phyloP scores from a whole-genome alignment of 352 stramenopile genomes.

The Phytophthora europaea region DNA sequence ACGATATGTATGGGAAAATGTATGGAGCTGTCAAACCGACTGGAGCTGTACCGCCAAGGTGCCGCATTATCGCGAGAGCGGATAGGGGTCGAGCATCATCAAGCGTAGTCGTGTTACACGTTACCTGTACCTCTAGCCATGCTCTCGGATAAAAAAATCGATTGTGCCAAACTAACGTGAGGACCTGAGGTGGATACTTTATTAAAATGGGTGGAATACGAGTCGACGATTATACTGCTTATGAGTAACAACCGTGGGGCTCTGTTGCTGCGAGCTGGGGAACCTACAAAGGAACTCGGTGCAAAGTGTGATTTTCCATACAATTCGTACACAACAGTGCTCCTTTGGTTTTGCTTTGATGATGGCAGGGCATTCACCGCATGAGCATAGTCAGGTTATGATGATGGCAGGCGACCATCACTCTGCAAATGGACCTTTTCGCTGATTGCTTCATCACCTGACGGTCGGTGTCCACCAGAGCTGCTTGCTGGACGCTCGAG shows the following conservation, averaged over 20 bases:
- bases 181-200: no score
- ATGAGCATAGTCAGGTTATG: not conserved
- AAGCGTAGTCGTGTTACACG: not conserved
- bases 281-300: not conserved
- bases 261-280: no score
- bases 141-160: no score
- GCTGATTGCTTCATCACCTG: no score
- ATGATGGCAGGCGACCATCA: not conserved
- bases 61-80: not conserved
- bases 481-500: no score
- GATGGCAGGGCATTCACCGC: not conserved
- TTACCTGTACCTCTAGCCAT: no score
- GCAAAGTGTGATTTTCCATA: not conserved
- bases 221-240: no score
- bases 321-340: not conserved
- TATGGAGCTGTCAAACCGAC: not conserved
- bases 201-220: no score
- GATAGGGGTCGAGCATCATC: conserved; percentile 1
- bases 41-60: not conserved
- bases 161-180: no score
- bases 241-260: no score
- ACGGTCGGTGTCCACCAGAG: no score
- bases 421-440: not conserved
- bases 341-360: not conserved
- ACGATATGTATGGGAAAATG: not conserved